These are phyloP conservation scores for Melanogaster broomeanus DNA, from an alignment of 768 basidiomycete genomes.

Conservation along the genomic window DNA sequence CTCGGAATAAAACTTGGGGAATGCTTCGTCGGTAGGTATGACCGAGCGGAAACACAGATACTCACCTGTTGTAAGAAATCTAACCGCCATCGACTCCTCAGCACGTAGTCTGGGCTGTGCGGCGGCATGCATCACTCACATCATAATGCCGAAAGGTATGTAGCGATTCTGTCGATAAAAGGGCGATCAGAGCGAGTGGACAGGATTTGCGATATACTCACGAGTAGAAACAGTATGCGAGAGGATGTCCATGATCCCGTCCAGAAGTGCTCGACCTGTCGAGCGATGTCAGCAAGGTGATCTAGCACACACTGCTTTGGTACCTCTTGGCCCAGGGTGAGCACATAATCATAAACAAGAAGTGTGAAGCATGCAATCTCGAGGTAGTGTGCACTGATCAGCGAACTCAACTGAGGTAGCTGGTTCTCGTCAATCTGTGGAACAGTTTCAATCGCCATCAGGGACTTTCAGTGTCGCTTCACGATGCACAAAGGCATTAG, in stretches of 20 bases:
- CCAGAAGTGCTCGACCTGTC: slow-evolving; percentile 10
- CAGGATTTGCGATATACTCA: background rate
- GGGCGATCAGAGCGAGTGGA: background rate
- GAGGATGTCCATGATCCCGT: slow-evolving; percentile 7
- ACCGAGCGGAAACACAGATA: background rate
- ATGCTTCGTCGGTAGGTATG: background rate
- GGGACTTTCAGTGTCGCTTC: background rate
- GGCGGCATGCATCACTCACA: background rate
- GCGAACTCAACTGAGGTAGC: background rate
- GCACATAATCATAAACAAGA: slow-evolving; percentile 4
- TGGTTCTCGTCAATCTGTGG: background rate
- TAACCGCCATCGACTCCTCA: background rate
- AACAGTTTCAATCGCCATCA: background rate
- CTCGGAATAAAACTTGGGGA: slow-evolving; percentile 3
- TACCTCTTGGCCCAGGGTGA: slow-evolving; percentile 10
- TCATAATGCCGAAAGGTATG: slow-evolving; percentile 3
- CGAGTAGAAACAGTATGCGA: slow-evolving; percentile 6
- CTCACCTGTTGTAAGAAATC: background rate
- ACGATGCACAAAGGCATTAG: background rate
- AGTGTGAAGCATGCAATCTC: slow-evolving; percentile 8
- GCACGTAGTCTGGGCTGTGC: background rate
- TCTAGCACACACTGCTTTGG: background rate
- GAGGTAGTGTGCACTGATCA: slow-evolving; percentile 6
- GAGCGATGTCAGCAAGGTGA: background rate
- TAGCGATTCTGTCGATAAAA: slow-evolving; percentile 4